These are phyloP conservation scores for Populus simonii DNA, from an alignment of 345 rosid species.

Conservation along the genomic window DNA sequence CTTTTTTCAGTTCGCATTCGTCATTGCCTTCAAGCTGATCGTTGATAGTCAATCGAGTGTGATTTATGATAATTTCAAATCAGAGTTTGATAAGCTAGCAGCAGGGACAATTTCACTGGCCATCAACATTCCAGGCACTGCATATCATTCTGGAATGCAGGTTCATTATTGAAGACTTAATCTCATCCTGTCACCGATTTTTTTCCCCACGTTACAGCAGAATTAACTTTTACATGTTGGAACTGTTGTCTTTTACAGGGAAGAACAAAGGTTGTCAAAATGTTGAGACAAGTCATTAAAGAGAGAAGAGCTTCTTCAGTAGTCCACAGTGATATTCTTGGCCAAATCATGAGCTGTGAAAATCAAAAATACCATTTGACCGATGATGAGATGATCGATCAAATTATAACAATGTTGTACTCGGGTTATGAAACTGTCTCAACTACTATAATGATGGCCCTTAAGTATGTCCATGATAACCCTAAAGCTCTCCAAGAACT, in stretches of 20 bases:
- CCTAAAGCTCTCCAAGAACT: slow-evolving; percentile 65
- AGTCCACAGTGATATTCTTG: slow-evolving; percentile 61
- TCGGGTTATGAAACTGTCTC: slow-evolving; percentile 90
- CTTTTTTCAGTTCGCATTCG: slow-evolving; percentile 11
- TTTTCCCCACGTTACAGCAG: no score
- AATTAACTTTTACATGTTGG: neutral
- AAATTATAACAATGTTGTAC: slow-evolving; percentile 66
- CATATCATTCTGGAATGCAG: slow-evolving; percentile 10
- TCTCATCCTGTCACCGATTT: no score
- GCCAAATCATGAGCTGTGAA: slow-evolving; percentile 55
- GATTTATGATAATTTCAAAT: neutral
- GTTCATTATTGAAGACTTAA: neutral
- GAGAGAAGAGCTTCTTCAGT: slow-evolving; percentile 51
- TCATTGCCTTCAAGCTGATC: neutral
- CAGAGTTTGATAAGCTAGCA: slow-evolving; percentile 8
- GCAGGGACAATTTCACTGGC: slow-evolving; percentile 10
- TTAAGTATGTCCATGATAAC: slow-evolving; percentile 81
- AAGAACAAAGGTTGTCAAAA: slow-evolving; percentile 51
- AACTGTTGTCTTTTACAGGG: slow-evolving; percentile 39
- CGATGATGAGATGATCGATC: slow-evolving; percentile 77
- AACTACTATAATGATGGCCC: slow-evolving; percentile 86
- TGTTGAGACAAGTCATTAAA: slow-evolving; percentile 48
- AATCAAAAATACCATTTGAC: slow-evolving; percentile 41
- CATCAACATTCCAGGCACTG: slow-evolving; percentile 23
- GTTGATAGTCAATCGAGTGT: neutral